Base-by-base conservation (phyloP, 768 basidiomycete species). In the Lactarius sp. region DNA sequence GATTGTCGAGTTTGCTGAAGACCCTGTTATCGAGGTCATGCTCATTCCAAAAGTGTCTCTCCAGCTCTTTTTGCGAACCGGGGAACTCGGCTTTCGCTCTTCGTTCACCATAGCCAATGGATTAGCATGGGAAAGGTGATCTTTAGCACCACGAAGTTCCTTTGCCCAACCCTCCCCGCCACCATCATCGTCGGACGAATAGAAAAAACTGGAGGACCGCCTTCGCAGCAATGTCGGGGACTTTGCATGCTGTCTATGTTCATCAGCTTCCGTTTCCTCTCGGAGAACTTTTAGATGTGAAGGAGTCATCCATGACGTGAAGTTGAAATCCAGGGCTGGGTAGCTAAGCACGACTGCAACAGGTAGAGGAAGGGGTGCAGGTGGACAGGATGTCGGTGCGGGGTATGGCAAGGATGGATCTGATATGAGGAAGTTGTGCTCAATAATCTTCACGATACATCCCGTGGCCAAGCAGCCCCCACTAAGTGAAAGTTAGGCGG, bases 291-390 rank as follows among this genome's bases (percentile, higher is more conserved):
- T 86, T 60, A 98, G 79, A 73, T 98, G 86, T 20, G 82, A 82
- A 9, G 86, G 85, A 0, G 90, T 83, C 92, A 94, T 94, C 96
- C 96, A 98, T 22, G 94, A 96, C 0, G 93, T 94, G 71, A 96
- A 98, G 73, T 98, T 98, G 78, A 99, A 98, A 74, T 98, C 95
- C 51, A 98, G 81, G 31, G 90, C 90, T 0, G 95, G 85, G 74
- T 98, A 99, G 68, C 85, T 92, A 59, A 96, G 83, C 34, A 97
- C 86, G 62, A 98, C 79, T 1, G 90, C 90, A 44, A 88, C 76
- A 1, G 97, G 97, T 18, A 83, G 78, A 1, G 87, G 89, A 37
- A 96, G 78, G 22, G 73, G 77, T 16, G 73, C 76, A 65, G 70
- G 72, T 69, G 72, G 70, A 42, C 50, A 47, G 18, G 66, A 67